These are phyloP conservation scores for Raffaelea arxii DNA, from an alignment of 2,329 filamentous ascomycete genomes.

Conservation along the genomic window DNA sequence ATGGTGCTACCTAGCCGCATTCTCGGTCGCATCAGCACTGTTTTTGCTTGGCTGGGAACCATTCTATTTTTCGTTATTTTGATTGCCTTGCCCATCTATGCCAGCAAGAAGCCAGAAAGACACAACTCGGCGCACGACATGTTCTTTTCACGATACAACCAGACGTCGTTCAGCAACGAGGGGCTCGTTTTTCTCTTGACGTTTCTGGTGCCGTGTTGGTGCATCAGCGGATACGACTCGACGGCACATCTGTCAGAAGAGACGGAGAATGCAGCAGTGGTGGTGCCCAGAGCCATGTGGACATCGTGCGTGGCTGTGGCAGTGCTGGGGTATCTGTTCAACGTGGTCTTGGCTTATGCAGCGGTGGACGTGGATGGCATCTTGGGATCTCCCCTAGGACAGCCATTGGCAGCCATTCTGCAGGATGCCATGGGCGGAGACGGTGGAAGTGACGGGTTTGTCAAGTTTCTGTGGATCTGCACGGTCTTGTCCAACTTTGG, in stretches of 20 bases:
- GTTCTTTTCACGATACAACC: slow-evolving; percentile 1
- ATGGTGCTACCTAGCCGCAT: slow-evolving; percentile 6
- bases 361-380: slow-evolving; percentile 5
- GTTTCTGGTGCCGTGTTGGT: slow-evolving; percentile 6
- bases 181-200: slow-evolving; percentile 6
- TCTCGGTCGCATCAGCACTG: slow-evolving; percentile 3
- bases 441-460: neutral
- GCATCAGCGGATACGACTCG: slow-evolving; percentile 6
- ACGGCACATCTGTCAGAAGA: slow-evolving; percentile 4
- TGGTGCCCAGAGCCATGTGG: slow-evolving; percentile 7
- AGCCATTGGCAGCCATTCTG: slow-evolving; percentile 5
- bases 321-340: slow-evolving; percentile 5
- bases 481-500: slow-evolving; percentile 7
- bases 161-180: slow-evolving; percentile 1
- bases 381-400: slow-evolving; percentile 4
- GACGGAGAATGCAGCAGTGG: slow-evolving; percentile 1
- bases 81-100: slow-evolving; percentile 3
- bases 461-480: slow-evolving; percentile 4
- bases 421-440: slow-evolving; percentile 1
- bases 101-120: neutral
- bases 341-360: slow-evolving; percentile 1
- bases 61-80: slow-evolving; percentile 3
- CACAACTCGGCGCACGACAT: slow-evolving; percentile 4
- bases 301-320: slow-evolving; percentile 1
- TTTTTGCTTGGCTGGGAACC: slow-evolving; percentile 5